Evolutionary conservation across 106 monocot species (phyloP).

Genomic region (Allium cepa): DNA sequence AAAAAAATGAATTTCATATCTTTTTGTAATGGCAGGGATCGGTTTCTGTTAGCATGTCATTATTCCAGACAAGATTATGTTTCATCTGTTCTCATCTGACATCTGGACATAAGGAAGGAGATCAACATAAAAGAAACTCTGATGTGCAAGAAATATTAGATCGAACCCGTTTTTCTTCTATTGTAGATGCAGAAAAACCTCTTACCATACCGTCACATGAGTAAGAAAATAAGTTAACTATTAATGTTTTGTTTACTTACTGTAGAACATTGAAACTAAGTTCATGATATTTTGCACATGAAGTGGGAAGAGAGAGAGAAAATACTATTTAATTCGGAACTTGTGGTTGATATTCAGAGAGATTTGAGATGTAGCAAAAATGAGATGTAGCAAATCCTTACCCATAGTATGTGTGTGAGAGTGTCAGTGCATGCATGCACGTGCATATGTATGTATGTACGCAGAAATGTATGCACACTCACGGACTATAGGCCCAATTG

Average conservation of each 20-base stretch:
- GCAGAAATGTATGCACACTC: too few relatives aligned
- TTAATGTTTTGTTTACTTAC: neutral
- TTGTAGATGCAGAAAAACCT: constrained; percentile 21
- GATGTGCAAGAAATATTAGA: constrained; percentile 56
- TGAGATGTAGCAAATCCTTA: too few relatives aligned
- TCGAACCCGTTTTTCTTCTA: constrained; percentile 38
- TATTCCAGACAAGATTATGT: constrained; percentile 66
- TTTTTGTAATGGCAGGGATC: constrained; percentile 40
- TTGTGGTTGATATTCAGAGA: too few relatives aligned
- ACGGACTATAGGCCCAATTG: neutral
- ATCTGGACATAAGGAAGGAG: constrained; percentile 58
- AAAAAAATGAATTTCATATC: too few relatives aligned
- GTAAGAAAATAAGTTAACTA: constrained; percentile 25
- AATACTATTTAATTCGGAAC: too few relatives aligned
- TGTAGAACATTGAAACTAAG: too few relatives aligned
- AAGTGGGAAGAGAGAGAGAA: too few relatives aligned
- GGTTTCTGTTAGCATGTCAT: constrained; percentile 66
- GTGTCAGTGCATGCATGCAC: too few relatives aligned
- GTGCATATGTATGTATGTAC: too few relatives aligned
- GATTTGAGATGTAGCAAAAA: too few relatives aligned
- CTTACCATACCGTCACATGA: constrained; percentile 59
- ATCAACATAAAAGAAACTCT: constrained; percentile 54
- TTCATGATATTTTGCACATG: too few relatives aligned
- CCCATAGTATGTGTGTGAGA: too few relatives aligned
- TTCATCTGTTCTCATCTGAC: constrained; percentile 70